Conservation (phyloP, 1,139 yeast species). For the Maudiozyma humilis region DNA sequence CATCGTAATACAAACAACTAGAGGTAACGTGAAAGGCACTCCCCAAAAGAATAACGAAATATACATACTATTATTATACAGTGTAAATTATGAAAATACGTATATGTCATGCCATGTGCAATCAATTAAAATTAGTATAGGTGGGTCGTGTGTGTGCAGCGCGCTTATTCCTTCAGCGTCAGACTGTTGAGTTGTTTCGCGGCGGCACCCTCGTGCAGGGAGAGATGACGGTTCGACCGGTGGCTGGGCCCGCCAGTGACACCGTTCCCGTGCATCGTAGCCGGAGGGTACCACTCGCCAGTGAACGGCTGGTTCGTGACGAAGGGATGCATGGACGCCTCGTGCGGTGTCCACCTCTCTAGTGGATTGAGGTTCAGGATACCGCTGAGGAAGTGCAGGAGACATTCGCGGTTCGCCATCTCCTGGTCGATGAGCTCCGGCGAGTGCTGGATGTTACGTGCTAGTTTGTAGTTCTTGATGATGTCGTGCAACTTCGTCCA, state of each 20-base stretch:
- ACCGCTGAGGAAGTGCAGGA: constrained; percentile 72
- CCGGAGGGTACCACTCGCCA: constrained; percentile 44
- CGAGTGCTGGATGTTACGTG: constrained; percentile 63
- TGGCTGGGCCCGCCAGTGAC: background rate
- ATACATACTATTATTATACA: background rate
- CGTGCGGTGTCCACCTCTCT: constrained; percentile 95
- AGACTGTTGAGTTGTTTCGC: constrained; percentile 13
- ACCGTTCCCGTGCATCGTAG: constrained; percentile 19
- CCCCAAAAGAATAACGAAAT: no score
- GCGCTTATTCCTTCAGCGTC: constrained; percentile 9
- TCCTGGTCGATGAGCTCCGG: constrained; percentile 57
- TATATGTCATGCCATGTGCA: no score
- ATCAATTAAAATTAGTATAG: no score
- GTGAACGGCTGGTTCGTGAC: constrained; percentile 45
- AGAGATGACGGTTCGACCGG: constrained; percentile 9
- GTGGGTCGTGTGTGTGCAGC: no score
- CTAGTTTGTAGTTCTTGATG: constrained; percentile 65
- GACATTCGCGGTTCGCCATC: constrained; percentile 58
- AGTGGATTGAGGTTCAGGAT: constrained; percentile 78
- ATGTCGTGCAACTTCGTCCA: constrained; percentile 68
- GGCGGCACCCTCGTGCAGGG: constrained; percentile 18
- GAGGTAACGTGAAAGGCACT: background rate
- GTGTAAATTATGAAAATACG: no score
- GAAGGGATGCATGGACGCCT: constrained; percentile 88
- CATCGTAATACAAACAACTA: background rate